phyloP scores from a whole-genome alignment of 2,329 filamentous ascomycete genomes.

The Ceratocystis eucalypticola region DNA sequence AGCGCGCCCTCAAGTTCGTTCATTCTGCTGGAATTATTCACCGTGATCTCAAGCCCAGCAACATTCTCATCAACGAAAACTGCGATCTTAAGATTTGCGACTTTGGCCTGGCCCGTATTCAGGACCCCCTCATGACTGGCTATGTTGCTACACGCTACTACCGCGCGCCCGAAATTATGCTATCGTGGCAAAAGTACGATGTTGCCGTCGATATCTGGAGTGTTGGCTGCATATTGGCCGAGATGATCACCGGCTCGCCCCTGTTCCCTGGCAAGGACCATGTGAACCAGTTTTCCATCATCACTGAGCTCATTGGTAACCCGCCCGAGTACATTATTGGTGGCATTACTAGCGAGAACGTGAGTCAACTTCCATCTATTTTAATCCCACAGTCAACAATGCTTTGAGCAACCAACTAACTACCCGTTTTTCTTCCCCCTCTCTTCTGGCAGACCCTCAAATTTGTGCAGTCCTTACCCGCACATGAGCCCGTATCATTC shows the following conservation, averaged over 20 bases:
- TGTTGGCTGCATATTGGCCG: slow-evolving; percentile 95
- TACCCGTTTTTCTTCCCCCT: neutral
- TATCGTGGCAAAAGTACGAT: slow-evolving; percentile 99
- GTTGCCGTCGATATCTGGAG: slow-evolving; percentile 99
- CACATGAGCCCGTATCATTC: slow-evolving; percentile 80
- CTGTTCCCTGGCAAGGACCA: slow-evolving; percentile 98
- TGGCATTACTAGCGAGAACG: slow-evolving; percentile 96
- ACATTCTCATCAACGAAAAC: slow-evolving; percentile 99
- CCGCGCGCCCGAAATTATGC: slow-evolving; percentile 97
- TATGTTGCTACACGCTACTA: slow-evolving; percentile 99
- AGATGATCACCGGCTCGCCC: slow-evolving; percentile 98
- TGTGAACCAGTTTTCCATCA: slow-evolving; percentile 99
- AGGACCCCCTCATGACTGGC: slow-evolving; percentile 98
- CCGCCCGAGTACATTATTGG: slow-evolving; percentile 97
- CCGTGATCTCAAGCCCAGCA: slow-evolving; percentile 94
- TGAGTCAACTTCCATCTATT: slow-evolving; percentile 32
- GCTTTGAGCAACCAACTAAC: slow-evolving; percentile 19
- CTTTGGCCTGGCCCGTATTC: slow-evolving; percentile 91
- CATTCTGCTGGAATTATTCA: slow-evolving; percentile 97
- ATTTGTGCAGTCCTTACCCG: slow-evolving; percentile 94
- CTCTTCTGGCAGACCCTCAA: slow-evolving; percentile 59
- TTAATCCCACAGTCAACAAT: neutral
- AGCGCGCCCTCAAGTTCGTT: slow-evolving; percentile 97
- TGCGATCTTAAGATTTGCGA: slow-evolving; percentile 99
- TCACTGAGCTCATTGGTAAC: slow-evolving; percentile 90